A percentile compares a stretch with the other conserved stretches of the same genome.
Conservation (phyloP, 192 early-diverging fungal species). For the Coemansia sp. region DNA sequence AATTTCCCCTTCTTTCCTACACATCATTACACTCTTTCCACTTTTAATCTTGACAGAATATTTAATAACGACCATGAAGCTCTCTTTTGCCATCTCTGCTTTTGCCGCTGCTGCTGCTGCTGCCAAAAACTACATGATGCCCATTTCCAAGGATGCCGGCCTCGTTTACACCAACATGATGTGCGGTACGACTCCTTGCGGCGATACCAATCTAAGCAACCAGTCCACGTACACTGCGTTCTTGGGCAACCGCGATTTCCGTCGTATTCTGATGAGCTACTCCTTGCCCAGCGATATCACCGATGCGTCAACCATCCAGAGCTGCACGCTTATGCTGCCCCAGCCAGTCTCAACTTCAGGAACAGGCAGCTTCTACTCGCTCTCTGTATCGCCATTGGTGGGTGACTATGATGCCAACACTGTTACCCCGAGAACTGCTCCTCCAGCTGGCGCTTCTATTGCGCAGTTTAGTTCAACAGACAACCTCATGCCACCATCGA, state of each 20-base stretch:
- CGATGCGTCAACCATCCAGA: slow-evolving; percentile 9
- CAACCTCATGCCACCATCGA: slow-evolving; percentile 6
- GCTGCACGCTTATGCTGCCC: slow-evolving; percentile 24
- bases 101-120: slow-evolving; percentile 10
- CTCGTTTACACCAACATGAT: slow-evolving; percentile 27
- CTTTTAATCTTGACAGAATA: neutral
- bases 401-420: slow-evolving; percentile 16
- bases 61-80: slow-evolving; percentile 12
- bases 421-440: slow-evolving; percentile 25
- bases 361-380: slow-evolving; percentile 15
- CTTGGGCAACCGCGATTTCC: slow-evolving; percentile 27
- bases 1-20: neutral
- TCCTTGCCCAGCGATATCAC: slow-evolving; percentile 6
- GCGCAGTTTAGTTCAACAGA: slow-evolving; percentile 15
- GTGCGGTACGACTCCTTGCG: slow-evolving; percentile 20
- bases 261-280: slow-evolving; percentile 40
- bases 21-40: neutral
- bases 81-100: slow-evolving; percentile 1
- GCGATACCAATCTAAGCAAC: slow-evolving; percentile 21
- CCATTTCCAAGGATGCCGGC: slow-evolving; percentile 28
- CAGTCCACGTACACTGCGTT: slow-evolving; percentile 23
- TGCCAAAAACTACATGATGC: slow-evolving; percentile 6
- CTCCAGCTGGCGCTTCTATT: neutral
- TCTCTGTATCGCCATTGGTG: slow-evolving; percentile 7
- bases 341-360: neutral